Base-by-base conservation (phyloP, 768 basidiomycete genomes). In the Psilocybe tampanensis region DNA sequence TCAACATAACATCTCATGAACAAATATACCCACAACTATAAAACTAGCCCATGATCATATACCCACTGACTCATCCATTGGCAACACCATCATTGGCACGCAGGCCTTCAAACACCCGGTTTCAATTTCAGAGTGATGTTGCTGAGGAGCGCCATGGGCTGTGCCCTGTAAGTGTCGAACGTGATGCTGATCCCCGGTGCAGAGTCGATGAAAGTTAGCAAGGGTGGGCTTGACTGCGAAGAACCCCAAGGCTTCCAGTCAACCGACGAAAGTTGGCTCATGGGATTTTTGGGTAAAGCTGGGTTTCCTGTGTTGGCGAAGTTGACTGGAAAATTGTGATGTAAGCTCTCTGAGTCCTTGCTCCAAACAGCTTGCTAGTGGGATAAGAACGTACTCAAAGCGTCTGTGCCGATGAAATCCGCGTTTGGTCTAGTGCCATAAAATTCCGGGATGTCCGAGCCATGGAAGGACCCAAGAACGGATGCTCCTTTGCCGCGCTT, bases 391-490 rank as follows among this genome's bases (percentile, higher is more conserved):
- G 50, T 47, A 60, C 60, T 34, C 19, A 64, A 32, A 8, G 58
- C 54, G 21, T 61, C 63, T 11, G 55, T 48, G 8, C 56, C 60
- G 21, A 57, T 54, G 19, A 52, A 59, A 41, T 61, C 60, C 1
- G 60, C 47, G 17, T 26, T 19, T 21, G 24, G 33, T 21, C 15
- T 5, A 13, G 36, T 39, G 36, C 36, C 36, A 39, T 39, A 39
- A 13, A 39, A 39, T 39, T 39, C 36, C 6, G 36, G 36, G 12
- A 39, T n/a, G 85, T 80, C 6, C 79, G 73, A 0, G 66, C 59
- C 4, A 64, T 63, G 15, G 82, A 70, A 29, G 73, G 71, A 8
- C 66, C 67, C 8, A 64, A 64, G 12, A 74, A 61, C 15, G 77
- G 64, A 19, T 74, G 57, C 3, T 75, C 76, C 34, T 74, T 68